Conservation (phyloP, 1,139 yeast species). For the Casaregolazyma lundiana region DNA sequence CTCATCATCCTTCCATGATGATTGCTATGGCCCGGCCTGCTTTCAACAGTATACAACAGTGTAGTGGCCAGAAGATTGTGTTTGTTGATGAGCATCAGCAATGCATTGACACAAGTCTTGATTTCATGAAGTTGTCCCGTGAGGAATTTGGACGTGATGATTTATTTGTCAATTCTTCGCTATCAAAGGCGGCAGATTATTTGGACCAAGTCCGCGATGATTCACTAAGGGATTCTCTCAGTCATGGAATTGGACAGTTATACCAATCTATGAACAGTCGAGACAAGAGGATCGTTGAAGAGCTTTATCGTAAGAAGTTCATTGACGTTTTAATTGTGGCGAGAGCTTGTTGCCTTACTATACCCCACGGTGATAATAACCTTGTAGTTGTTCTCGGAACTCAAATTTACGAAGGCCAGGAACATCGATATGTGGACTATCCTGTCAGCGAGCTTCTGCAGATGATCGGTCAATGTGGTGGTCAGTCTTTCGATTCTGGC, state of each 20-base stretch:
- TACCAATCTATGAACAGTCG: conserved; percentile 54
- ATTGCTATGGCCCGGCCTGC: conserved; percentile 50
- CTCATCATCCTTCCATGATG: conserved; percentile 48
- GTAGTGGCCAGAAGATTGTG: conserved; percentile 41
- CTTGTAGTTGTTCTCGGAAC: conserved; percentile 68
- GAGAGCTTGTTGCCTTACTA: conserved; percentile 47
- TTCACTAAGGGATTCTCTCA: conserved; percentile 42
- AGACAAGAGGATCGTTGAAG: conserved; percentile 54
- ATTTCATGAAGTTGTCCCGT: conserved; percentile 39
- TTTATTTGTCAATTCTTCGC: conserved; percentile 31
- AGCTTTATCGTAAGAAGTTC: conserved; percentile 46
- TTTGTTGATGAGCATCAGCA: conserved; percentile 56
- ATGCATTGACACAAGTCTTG: conserved; percentile 49
- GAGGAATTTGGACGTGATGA: conserved; percentile 30
- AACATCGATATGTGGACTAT: conserved; percentile 66
- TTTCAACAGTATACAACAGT: conserved; percentile 32
- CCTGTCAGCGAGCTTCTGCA: conserved; percentile 61
- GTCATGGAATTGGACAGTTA: conserved; percentile 64
- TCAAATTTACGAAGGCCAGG: conserved; percentile 65
- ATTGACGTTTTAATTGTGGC: conserved; percentile 55
- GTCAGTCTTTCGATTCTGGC: conserved; percentile 26
- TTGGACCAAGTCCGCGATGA: conserved; percentile 46
- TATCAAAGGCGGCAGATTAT: conserved; percentile 30
- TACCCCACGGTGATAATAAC: conserved; percentile 45
- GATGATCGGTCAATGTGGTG: conserved; percentile 54